Evolutionary conservation across 495 filamentous ascomycete species (phyloP).

Genomic region (Pseudoneurospora amorphoporcata): DNA sequence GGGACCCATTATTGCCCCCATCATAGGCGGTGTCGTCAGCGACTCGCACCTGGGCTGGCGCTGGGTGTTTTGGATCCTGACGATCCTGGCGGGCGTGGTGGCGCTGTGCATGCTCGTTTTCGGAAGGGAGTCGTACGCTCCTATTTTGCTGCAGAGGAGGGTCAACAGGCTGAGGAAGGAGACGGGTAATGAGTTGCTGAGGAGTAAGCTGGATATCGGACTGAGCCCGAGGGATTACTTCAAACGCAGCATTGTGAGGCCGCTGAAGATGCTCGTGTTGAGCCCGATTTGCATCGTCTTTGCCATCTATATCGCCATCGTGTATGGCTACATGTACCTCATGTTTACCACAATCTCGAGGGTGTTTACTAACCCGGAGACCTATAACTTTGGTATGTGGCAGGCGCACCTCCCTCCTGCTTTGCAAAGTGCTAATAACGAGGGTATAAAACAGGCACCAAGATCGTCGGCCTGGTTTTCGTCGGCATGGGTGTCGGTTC

Average conservation of each 20-base stretch:
- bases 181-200: conserved; percentile 31
- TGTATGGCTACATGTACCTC: conserved; percentile 68
- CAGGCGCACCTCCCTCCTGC: background rate
- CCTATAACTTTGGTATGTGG: background rate
- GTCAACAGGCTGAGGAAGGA: conserved; percentile 38
- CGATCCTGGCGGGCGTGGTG: conserved; percentile 22
- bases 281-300: conserved; percentile 55
- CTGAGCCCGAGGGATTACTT: conserved; percentile 30
- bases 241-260: conserved; percentile 34
- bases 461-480: conserved; percentile 27
- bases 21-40: conserved; percentile 43
- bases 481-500: conserved; percentile 31
- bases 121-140: conserved; percentile 52
- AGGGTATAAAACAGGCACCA: conserved; percentile 2
- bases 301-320: conserved; percentile 59
- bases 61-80: conserved; percentile 53
- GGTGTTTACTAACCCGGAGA: conserved; percentile 32
- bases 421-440: background rate
- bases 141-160: conserved; percentile 46
- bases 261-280: conserved; percentile 39
- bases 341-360: conserved; percentile 56
- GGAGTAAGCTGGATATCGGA: conserved; percentile 42
- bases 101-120: conserved; percentile 34
- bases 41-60: conserved; percentile 44
- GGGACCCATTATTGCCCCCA: conserved; percentile 43